A percentile compares a stretch with the other conserved stretches of the same genome.
Conservation (phyloP, 1,284 basidiomycete species). For the Moesziomyces antarcticus region DNA sequence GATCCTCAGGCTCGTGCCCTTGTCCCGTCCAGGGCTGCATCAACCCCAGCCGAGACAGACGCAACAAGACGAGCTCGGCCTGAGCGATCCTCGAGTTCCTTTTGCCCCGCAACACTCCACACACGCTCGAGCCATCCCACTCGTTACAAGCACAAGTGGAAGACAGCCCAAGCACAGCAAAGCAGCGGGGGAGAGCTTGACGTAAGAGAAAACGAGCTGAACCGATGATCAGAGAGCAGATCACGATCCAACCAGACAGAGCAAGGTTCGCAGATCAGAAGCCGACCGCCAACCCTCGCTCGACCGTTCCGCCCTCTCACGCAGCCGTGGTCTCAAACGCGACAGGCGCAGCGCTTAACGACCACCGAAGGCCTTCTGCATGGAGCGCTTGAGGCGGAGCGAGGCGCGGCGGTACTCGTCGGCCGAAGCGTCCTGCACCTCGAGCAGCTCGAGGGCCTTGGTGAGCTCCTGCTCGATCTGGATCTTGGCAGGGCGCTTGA, state of each 20-base stretch:
- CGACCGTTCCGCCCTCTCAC: too few species aligned
- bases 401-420: slow-evolving; percentile 66
- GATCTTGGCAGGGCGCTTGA: slow-evolving; percentile 67
- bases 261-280: too few species aligned
- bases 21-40: too few species aligned
- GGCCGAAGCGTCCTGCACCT: slow-evolving; percentile 64
- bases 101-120: slow-evolving; percentile 3
- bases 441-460: slow-evolving; percentile 68
- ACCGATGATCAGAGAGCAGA: too few species aligned
- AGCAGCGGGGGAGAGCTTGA: too few species aligned
- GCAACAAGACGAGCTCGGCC: slow-evolving; percentile 2
- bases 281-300: too few species aligned
- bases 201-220: too few species aligned
- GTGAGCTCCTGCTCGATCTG: slow-evolving; percentile 68
- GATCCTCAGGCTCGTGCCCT: slow-evolving; percentile 9
- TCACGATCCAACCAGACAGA: too few species aligned
- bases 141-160: too few species aligned
- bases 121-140: too few species aligned
- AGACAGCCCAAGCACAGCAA: too few species aligned
- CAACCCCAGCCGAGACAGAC: neutral
- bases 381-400: slow-evolving; percentile 65
- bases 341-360: slow-evolving; percentile 40
- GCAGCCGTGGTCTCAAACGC: neutral
- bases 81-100: slow-evolving; percentile 38
- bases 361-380: slow-evolving; percentile 67